Evolutionary conservation across 805 yeast genomes (phyloP).

Genomic region (Scheffersomyces coipomensis): DNA sequence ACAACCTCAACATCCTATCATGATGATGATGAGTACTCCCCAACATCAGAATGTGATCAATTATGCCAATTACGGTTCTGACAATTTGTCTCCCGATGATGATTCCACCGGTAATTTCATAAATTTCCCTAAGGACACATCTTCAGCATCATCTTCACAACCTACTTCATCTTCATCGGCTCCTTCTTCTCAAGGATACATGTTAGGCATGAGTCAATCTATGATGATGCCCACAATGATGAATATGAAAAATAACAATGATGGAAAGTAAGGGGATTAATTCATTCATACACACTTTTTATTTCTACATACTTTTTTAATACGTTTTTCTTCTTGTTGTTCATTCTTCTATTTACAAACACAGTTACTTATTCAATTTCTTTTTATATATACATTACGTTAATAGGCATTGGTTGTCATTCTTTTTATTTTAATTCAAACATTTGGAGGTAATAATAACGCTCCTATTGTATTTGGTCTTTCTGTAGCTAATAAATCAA

Average conservation of each 20-base stretch:
- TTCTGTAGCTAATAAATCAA: slow-evolving; percentile 76
- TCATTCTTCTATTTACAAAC: no score
- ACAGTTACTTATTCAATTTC: no score
- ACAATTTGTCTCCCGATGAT: slow-evolving; percentile 4
- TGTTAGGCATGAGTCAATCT: slow-evolving; percentile 1
- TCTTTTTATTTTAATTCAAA: slow-evolving; percentile 27
- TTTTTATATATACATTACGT: no score
- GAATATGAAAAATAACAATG: no score
- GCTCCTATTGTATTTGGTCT: slow-evolving; percentile 76
- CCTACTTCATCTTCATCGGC: no score
- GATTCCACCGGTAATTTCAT: background rate
- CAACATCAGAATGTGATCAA: slow-evolving; percentile 31
- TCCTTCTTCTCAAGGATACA: slow-evolving; percentile 1
- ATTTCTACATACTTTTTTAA: no score
- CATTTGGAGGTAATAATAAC: slow-evolving; percentile 66
- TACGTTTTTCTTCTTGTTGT: no score
- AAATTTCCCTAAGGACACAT: background rate
- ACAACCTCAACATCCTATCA: slow-evolving; percentile 12
- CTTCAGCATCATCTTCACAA: background rate
- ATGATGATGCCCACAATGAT: slow-evolving; percentile 3
- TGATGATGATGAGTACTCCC: slow-evolving; percentile 46
- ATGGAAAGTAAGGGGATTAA: no score
- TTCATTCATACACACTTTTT: no score
- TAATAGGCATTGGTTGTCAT: no score
- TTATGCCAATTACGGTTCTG: slow-evolving; percentile 14